Conservation (phyloP, 176 grass and related monocot species). For the Oropetium thomaeum region DNA sequence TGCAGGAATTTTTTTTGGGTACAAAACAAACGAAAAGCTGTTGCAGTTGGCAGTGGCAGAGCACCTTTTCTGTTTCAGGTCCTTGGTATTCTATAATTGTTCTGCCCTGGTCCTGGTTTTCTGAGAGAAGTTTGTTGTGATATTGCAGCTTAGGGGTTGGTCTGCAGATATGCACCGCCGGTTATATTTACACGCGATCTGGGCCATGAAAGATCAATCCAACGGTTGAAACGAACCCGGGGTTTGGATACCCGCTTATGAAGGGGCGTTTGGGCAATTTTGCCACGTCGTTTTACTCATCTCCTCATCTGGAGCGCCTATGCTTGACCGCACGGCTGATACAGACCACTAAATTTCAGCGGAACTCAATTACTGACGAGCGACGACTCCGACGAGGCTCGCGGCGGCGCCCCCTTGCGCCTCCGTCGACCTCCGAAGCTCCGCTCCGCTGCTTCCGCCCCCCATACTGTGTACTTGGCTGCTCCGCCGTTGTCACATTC, state of each 20-base stretch:
- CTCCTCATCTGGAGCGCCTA: not conserved
- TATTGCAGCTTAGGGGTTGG: not conserved
- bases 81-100: not conserved
- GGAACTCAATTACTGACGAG: too few species aligned
- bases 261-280: not conserved
- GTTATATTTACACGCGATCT: not conserved
- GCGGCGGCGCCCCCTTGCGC: not conserved
- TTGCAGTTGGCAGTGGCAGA: conserved; percentile 2
- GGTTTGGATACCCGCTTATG: not conserved
- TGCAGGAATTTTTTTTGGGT: not conserved
- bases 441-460: too few species aligned
- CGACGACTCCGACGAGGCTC: not conserved
- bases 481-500: not conserved
- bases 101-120: not conserved
- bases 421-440: not conserved
- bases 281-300: not conserved
- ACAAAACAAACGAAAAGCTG: conserved; percentile 15
- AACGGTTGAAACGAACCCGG: not conserved
- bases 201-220: not conserved
- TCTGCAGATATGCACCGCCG: not conserved
- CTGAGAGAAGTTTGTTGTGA: not conserved
- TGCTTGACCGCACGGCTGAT: not conserved
- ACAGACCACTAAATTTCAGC: rapidly evolving
- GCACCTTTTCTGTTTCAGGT: not conserved
- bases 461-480: not conserved